phyloP scores from a whole-genome alignment of 2,329 filamentous ascomycete species.

The Fusarium veterinarium region DNA sequence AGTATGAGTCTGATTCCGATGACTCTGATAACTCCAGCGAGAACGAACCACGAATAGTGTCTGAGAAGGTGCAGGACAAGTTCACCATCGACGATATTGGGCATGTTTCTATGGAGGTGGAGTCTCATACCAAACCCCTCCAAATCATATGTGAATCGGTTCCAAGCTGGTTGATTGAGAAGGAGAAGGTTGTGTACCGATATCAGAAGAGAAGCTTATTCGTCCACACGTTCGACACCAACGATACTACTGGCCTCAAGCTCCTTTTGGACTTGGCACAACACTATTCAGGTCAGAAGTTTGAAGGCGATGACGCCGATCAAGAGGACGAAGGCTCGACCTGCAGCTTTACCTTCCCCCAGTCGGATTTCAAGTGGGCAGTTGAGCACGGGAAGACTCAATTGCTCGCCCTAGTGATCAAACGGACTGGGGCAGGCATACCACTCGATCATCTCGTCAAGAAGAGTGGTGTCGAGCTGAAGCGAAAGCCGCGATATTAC shows the following conservation, averaged over 20 bases:
- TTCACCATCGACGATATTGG: conserved; percentile 84
- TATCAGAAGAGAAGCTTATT: conserved; percentile 48
- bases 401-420: conserved; percentile 73
- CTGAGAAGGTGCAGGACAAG: conserved; percentile 70
- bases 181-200: conserved; percentile 40
- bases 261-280: conserved; percentile 67
- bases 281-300: conserved; percentile 55
- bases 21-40: conserved; percentile 45
- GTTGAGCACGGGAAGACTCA: conserved; percentile 62
- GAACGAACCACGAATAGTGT: conserved; percentile 58
- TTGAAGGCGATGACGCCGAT: conserved; percentile 47
- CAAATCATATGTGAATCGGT: conserved; percentile 59
- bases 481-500: conserved; percentile 77
- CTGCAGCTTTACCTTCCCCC: conserved; percentile 54
- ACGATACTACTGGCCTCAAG: conserved; percentile 65
- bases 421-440: conserved; percentile 73
- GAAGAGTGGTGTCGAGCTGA: conserved; percentile 71
- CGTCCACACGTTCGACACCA: conserved; percentile 59
- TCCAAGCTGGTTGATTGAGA: conserved; percentile 48
- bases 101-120: conserved; percentile 74
- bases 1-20: conserved; percentile 50
- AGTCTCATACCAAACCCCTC: conserved; percentile 69
- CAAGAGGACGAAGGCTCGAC: conserved; percentile 50
- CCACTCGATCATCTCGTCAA: conserved; percentile 75
- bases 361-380: conserved; percentile 56